Evolutionary conservation across 805 yeast species (phyloP).

Genomic region (Lachancea meyersii): DNA sequence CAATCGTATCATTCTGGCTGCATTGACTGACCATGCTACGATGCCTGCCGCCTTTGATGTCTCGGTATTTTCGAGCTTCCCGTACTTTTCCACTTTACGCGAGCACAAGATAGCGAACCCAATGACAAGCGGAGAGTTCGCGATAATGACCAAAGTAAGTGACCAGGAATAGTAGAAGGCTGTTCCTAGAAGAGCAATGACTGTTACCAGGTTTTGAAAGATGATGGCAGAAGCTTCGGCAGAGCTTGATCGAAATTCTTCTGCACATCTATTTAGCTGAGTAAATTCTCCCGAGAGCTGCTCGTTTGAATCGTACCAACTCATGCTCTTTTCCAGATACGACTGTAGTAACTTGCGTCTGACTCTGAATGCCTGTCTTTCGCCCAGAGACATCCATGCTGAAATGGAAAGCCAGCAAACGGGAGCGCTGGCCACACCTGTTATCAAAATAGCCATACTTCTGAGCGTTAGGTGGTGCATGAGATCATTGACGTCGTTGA

Average conservation of each 20-base stretch:
- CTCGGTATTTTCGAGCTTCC: slow-evolving; percentile 50
- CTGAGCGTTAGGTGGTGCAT: slow-evolving; percentile 35
- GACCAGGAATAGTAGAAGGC: slow-evolving; percentile 82
- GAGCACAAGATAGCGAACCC: slow-evolving; percentile 46
- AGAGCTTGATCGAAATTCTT: slow-evolving; percentile 61
- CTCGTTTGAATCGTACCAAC: slow-evolving; percentile 58
- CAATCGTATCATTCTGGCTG: slow-evolving; percentile 54
- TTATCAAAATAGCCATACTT: slow-evolving; percentile 37
- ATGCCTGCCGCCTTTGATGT: slow-evolving; percentile 53
- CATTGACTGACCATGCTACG: slow-evolving; percentile 63
- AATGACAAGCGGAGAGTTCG: slow-evolving; percentile 64
- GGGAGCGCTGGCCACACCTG: slow-evolving; percentile 43
- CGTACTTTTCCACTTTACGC: slow-evolving; percentile 41
- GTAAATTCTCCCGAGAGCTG: slow-evolving; percentile 58
- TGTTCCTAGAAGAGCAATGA: slow-evolving; percentile 49
- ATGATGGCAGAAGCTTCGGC: slow-evolving; percentile 61
- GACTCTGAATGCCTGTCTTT: slow-evolving; percentile 54
- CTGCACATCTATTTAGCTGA: slow-evolving; percentile 65
- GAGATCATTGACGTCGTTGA: slow-evolving; percentile 24
- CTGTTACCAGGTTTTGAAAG: slow-evolving; percentile 47
- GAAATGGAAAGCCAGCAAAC: slow-evolving; percentile 49
- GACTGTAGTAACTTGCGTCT: slow-evolving; percentile 41
- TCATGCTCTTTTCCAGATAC: slow-evolving; percentile 38
- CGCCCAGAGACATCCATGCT: slow-evolving; percentile 68
- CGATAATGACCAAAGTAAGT: slow-evolving; percentile 69